phyloP scores from a whole-genome alignment of 1,284 basidiomycete genomes.

The Trametes sp. region DNA sequence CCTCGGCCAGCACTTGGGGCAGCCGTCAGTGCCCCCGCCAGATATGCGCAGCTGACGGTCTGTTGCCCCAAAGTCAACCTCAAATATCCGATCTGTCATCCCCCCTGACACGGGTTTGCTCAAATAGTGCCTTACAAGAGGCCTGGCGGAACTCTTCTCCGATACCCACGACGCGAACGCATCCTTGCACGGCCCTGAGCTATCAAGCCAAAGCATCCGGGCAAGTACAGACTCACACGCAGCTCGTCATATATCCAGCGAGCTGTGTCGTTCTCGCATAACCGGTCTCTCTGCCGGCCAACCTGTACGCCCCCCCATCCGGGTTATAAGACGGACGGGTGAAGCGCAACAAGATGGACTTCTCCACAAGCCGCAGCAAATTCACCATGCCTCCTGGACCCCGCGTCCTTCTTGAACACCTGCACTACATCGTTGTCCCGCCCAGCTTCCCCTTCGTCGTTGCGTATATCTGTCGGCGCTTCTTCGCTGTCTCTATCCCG shows the following conservation, averaged over 20 bases:
- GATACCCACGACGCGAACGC: no score
- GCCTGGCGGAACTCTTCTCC: no score
- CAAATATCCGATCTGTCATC: no score
- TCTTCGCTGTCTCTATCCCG: slow-evolving; percentile 4
- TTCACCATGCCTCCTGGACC: slow-evolving; percentile 27
- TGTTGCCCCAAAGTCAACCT: no score
- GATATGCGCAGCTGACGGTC: no score
- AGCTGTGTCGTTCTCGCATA: neutral
- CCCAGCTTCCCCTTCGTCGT: slow-evolving; percentile 15
- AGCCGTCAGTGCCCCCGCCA: no score
- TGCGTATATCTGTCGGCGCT: neutral
- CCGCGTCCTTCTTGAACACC: slow-evolving; percentile 16
- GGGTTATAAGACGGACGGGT: neutral
- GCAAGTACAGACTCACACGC: neutral
- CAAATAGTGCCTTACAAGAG: no score
- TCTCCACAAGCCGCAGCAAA: neutral
- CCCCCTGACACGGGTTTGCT: no score
- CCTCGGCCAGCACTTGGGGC: neutral
- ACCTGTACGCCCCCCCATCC: neutral
- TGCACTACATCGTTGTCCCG: slow-evolving; percentile 24
- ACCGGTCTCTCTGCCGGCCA: neutral
- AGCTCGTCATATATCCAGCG: neutral
- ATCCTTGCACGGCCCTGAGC: no score
- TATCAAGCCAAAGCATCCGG: neutral
- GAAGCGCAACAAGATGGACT: neutral